Base-by-base conservation (phyloP, 2,329 filamentous ascomycete genomes). In the Alternaria consortialis region DNA sequence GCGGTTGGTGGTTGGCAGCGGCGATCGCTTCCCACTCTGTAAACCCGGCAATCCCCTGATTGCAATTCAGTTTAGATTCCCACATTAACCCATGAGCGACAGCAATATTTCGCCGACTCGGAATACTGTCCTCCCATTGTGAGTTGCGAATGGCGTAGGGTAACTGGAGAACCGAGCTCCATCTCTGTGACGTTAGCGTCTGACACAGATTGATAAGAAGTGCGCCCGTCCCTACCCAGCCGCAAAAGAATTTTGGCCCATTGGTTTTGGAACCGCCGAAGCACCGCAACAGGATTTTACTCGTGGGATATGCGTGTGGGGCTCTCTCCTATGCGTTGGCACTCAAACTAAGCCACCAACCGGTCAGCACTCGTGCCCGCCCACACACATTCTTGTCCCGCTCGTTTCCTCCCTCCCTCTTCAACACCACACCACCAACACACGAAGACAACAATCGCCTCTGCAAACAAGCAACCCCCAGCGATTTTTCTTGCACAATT, bases 271-370 rank as follows among this genome's bases (percentile, higher is more conserved):
- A 70, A 69, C 62, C 63, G 63, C 65, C 67, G 66, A 67, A 69
- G 62, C 31, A 46, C 60, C 65, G 56, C 65, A 67, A 67, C 66
- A 65, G 62, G 62, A 65, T 64, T 67, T 67, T 67, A 68, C 62
- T 67, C 67, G 64, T 60, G 53, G 64, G 65, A 57, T 60, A 72
- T 73, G 60, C 62, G 50, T 62, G 74, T 77, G 74, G 76, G 73
- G 74, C 75, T 73, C 69, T 70, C 70, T 58, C 36, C 47, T 69
- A 75, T 77, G 75, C 73, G 75, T 77, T 77, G 75, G 73, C 76
- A 77, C 64, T 72, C 62, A 69, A 65, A 65, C 64, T 61, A 65
- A 68, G 66, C 75, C 66, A 67, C 74, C 71, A 68, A 72, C 70
- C 70, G 71, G 72, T 73, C 70, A 68, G 65, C 69, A 67, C 68